phyloP scores from a whole-genome alignment of 768 basidiomycete species.

The Termitomyces sp. region DNA sequence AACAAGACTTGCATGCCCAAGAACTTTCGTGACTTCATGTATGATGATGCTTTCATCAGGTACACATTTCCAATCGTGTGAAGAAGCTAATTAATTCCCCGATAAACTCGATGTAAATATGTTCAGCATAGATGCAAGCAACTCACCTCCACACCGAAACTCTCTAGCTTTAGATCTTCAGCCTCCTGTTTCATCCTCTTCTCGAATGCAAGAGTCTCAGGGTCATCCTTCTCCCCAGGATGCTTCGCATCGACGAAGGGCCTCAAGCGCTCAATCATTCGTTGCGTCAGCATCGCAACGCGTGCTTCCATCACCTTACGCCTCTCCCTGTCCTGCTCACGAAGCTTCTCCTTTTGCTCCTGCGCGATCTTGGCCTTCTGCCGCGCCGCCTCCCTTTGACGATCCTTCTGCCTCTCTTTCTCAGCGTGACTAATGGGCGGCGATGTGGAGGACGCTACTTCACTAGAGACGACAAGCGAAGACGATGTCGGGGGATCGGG shows the following conservation, averaged over 20 bases:
- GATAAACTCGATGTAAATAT: not conserved
- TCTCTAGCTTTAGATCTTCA: conserved; percentile 94
- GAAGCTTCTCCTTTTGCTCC: conserved; percentile 83
- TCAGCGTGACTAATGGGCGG: conserved; percentile 23
- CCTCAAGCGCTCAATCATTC: conserved; percentile 79
- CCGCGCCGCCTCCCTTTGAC: conserved; percentile 33
- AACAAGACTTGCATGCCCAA: conserved; percentile 69
- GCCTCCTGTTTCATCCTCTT: conserved; percentile 76
- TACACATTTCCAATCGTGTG: conserved; percentile 92
- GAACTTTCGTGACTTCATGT: conserved; percentile 87
- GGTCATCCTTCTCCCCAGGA: conserved; percentile 76
- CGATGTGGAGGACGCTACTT: conserved; percentile 10
- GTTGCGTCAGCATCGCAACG: conserved; percentile 65
- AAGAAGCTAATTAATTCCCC: conserved; percentile 54
- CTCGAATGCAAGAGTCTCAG: conserved; percentile 79
- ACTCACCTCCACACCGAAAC: conserved; percentile 91
- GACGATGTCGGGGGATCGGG: conserved; percentile 9
- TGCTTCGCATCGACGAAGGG: conserved; percentile 89
- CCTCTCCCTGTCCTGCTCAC: conserved; percentile 77
- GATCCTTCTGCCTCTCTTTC: conserved; percentile 36
- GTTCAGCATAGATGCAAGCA: not conserved
- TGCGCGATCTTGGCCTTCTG: conserved; percentile 55
- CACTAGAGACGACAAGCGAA: conserved; percentile 19
- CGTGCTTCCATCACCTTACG: conserved; percentile 77
- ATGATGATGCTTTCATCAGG: conserved; percentile 88